A percentile compares a stretch with the other conserved stretches of the same genome.
Evolutionary conservation across 2,329 filamentous ascomycete species (phyloP).

Genomic region (Geosmithia flava): DNA sequence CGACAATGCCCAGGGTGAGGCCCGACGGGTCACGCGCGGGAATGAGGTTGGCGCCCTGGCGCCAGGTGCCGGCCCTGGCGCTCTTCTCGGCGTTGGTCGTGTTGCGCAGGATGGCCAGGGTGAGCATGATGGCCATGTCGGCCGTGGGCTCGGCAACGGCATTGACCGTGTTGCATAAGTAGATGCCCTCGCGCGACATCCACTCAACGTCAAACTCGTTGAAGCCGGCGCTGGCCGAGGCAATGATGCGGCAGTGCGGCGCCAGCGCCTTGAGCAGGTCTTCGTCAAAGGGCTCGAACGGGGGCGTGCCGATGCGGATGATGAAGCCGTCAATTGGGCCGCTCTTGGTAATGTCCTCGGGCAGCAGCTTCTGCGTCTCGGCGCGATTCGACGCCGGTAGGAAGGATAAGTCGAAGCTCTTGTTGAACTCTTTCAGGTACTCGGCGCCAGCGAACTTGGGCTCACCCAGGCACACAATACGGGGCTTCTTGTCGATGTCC

Average conservation of each 20-base stretch:
- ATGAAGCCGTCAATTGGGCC: conserved; percentile 32
- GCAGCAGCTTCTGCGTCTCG: conserved; percentile 20
- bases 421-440: conserved; percentile 21
- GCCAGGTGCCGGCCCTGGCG: conserved; percentile 22
- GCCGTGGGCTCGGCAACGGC: conserved; percentile 38
- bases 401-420: conserved; percentile 20
- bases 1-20: conserved; percentile 29
- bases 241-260: conserved; percentile 29
- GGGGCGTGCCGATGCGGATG: conserved; percentile 33
- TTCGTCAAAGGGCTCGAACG: conserved; percentile 34
- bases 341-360: conserved; percentile 12
- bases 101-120: conserved; percentile 25
- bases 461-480: conserved; percentile 24
- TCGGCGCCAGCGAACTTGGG: conserved; percentile 22
- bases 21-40: conserved; percentile 24
- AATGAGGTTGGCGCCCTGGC: conserved; percentile 9
- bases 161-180: conserved; percentile 39
- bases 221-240: conserved; percentile 30
- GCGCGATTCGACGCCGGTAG: conserved; percentile 20
- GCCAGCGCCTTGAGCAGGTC: conserved; percentile 23
- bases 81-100: conserved; percentile 22
- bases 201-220: conserved; percentile 31
- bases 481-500: conserved; percentile 14
- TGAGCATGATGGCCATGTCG: conserved; percentile 27
- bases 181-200: conserved; percentile 27